Conservation (phyloP, 345 rosid genomes). For the Rhodamnia rubescens region DNA sequence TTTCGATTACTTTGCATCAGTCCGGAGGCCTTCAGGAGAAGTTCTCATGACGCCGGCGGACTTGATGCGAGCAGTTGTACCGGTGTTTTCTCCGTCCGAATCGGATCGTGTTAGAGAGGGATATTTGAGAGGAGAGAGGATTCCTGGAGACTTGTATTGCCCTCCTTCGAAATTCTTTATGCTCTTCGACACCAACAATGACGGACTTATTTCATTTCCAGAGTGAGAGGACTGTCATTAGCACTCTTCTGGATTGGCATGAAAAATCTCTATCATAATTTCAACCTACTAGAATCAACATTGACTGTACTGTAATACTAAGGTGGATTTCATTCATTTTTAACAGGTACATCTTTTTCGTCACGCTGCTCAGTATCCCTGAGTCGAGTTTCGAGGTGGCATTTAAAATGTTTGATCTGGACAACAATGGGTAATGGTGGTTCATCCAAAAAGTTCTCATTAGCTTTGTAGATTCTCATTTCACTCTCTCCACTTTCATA, state of each 20-base stretch:
- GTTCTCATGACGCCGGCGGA: constrained; percentile 51
- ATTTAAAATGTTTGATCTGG: constrained; percentile 57
- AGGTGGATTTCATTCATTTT: background rate
- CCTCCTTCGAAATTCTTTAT: constrained; percentile 51
- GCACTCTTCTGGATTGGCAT: background rate
- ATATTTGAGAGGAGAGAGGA: constrained; percentile 31
- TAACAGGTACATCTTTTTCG: constrained; percentile 54
- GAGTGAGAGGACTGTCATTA: constrained; percentile 25
- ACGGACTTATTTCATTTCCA: constrained; percentile 54
- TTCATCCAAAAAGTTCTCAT: background rate
- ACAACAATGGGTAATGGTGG: constrained; percentile 42
- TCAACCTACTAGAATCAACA: background rate
- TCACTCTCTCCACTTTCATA: background rate
- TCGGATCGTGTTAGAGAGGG: constrained; percentile 48
- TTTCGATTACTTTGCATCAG: constrained; percentile 56
- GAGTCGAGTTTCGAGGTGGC: constrained; percentile 58
- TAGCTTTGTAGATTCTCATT: background rate
- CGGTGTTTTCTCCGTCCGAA: constrained; percentile 65
- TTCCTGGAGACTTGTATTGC: constrained; percentile 41
- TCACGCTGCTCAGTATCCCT: constrained; percentile 56
- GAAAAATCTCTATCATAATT: background rate
- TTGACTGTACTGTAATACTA: background rate
- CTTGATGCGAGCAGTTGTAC: constrained; percentile 68
- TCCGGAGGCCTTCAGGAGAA: constrained; percentile 28
- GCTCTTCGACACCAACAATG: constrained; percentile 55